Base-by-base conservation (phyloP, 2,329 filamentous ascomycete genomes). In the Chaetothyriales sp. region DNA sequence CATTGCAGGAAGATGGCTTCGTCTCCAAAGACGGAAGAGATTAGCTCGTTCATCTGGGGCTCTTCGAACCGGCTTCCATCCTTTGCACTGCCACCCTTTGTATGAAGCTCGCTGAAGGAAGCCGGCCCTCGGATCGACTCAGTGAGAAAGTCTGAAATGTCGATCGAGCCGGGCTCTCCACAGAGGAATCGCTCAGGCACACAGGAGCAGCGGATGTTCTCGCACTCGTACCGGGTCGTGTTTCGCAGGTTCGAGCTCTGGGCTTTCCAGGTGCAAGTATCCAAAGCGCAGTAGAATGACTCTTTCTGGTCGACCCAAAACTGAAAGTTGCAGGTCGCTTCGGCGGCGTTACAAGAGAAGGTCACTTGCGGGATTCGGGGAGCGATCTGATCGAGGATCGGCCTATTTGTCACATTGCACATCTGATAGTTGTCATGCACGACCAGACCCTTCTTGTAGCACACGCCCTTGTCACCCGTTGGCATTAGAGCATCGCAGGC, bases 351-450 rank as follows among this genome's bases (percentile, higher is more conserved):
- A 67, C 92, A 98, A 26, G 83, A 87, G 64, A 98, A 98, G 0
- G 92, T 98, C 20, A 93, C 92, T 66, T 98, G 85, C 0, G 92
- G 89, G 52, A 86, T 84, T 68, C 88, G 79, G 44, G 84, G 81
- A 61, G 88, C 85, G 47, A 98, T 76, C 63, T 90, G 81, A 55
- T 89, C 81, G 50, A 90, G 74, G 62, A 98, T 98, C 72, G 94
- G 92, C 66, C 80, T 79, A 71, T 98, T 98, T 51, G 89, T 96
- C 58, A 98, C 92, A 66, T 93, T 86, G 70, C 92, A 98, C 72
- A 95, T 92, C 69, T 98, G 93, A 70, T 88, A 90, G 71, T 96
- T 98, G 68, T 93, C 81, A 61, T 92, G 88, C 56, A 96, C 83
- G 9, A 93, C 83, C 59, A 94, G 80, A 45, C 90, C 90, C 59